These are phyloP conservation scores for Apophysomyces elegans DNA, from an alignment of 371 early-diverging fungal species.

Conservation along the genomic window DNA sequence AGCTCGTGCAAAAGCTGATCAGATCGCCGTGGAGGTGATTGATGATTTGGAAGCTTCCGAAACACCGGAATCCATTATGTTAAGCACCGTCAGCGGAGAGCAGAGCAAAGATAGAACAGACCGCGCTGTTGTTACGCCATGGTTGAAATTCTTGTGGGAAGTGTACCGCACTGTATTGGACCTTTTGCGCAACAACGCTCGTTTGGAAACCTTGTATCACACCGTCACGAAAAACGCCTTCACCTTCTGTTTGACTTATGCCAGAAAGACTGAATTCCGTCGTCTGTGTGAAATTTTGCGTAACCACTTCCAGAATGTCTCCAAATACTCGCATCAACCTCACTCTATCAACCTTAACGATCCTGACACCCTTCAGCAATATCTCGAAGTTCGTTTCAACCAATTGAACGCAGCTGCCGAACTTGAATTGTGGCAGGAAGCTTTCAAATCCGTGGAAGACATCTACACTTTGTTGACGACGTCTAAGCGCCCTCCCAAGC, in stretches of 20 bases:
- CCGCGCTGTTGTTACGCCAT: constrained; percentile 96
- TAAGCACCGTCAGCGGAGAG: constrained; percentile 93
- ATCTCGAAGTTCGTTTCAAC: constrained; percentile 93
- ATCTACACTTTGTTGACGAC: constrained; percentile 92
- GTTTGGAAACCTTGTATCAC: constrained; percentile 94
- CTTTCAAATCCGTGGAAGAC: constrained; percentile 96
- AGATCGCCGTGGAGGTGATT: constrained; percentile 77
- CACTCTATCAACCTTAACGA: constrained; percentile 94
- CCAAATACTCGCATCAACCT: constrained; percentile 92
- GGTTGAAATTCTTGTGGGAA: constrained; percentile 99
- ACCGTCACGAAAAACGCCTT: constrained; percentile 90
- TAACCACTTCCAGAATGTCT: constrained; percentile 87
- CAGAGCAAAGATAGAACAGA: constrained; percentile 95
- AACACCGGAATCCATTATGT: constrained; percentile 95
- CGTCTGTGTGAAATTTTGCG: constrained; percentile 96
- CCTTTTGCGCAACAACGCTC: constrained; percentile 94
- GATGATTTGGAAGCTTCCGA: constrained; percentile 96
- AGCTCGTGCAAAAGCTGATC: constrained; percentile 93
- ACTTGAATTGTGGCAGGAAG: constrained; percentile 98
- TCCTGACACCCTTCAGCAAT: constrained; percentile 95
- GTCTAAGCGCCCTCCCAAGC: constrained; percentile 91
- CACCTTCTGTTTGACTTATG: constrained; percentile 93
- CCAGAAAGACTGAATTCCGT: constrained; percentile 97
- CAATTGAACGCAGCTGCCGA: constrained; percentile 95
- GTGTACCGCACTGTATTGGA: constrained; percentile 96